A percentile compares a stretch with the other conserved stretches of the same genome.
These are phyloP conservation scores for Cordyceps fumosorosea DNA, from an alignment of 2,329 filamentous ascomycete species.

Conservation along the genomic window DNA sequence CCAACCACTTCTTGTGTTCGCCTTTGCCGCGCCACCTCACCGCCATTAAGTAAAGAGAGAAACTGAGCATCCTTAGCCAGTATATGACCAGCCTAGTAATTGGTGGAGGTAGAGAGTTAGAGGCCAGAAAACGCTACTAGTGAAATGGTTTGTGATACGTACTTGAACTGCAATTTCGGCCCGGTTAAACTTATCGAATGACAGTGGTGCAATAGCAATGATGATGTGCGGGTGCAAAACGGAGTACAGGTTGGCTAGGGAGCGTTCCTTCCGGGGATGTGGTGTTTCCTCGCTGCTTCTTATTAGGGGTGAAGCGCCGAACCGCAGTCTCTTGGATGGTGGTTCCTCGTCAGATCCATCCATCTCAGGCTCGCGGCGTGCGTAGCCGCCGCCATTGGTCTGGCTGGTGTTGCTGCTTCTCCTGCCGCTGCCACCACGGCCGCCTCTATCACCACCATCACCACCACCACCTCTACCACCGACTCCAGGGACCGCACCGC, in stretches of 20 bases:
- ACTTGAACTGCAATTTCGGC: slow-evolving; percentile 27
- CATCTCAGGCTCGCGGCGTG: too few species aligned
- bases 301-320: neutral
- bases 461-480: neutral
- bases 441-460: neutral
- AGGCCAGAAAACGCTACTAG: neutral
- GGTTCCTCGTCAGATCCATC: neutral
- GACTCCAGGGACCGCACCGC: neutral
- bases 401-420: neutral
- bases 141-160: slow-evolving; percentile 3
- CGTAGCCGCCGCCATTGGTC: neutral
- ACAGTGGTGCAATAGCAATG: slow-evolving; percentile 20
- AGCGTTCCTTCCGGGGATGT: slow-evolving; percentile 11
- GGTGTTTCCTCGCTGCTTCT: neutral
- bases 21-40: neutral
- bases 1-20: neutral
- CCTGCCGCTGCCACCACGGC: neutral
- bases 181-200: slow-evolving; percentile 18
- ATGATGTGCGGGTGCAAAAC: slow-evolving; percentile 30
- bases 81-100: slow-evolving; percentile 7
- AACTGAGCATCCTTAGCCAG: slow-evolving; percentile 10
- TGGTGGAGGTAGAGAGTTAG: slow-evolving; percentile 12
- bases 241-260: slow-evolving; percentile 22
- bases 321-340: neutral
- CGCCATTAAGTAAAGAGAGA: neutral